Base-by-base conservation (phyloP, 2,329 filamentous ascomycete genomes). In the Exserohilum rostratum region DNA sequence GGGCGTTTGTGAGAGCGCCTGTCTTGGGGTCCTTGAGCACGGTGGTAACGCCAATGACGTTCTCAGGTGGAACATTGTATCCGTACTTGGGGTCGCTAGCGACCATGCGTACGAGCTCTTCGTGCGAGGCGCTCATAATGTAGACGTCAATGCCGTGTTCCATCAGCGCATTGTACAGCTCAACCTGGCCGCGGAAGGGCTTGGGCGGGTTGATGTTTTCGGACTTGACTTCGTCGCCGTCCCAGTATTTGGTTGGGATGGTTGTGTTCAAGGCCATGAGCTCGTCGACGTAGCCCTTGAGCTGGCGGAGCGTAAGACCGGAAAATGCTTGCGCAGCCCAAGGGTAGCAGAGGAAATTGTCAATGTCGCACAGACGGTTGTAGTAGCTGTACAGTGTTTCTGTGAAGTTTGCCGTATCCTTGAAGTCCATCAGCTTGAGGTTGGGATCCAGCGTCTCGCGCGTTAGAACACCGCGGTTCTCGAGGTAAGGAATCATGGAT, bases 91-190 rank as follows among this genome's bases (percentile, higher is more conserved):
- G 67, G 38, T 71, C 68, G 50, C 64, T 67, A 34, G 67, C 68
- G 7, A 71, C 65, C 61, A 71, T 67, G 11, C 68, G 65, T 7
- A 71, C 68, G n/a, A 71, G 64, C 44, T 71, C 68, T 45, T 71
- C 68, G 33, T 70, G 62, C 13, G 68, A 60, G 6, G 68, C 68
- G 39, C 64, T 67, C 37, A 71, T 66, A 9, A 71, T 66, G 22
- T 68, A 71, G 10, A 71, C 68, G 5, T 53, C 59, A 48, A 71
- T 71, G 10, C 68, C 68, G 17, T 71, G 60, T 33, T 64, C 57
- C 66, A 69, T 69, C 11, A 71, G 53, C 22, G 67, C 60, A 22
- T 70, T 70, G 52, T 69, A 69, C 3, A 71, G 57, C 37, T 71
- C 68, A 0, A 55, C 60, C 27, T 71, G 68, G 15, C 68, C 67